Evolutionary conservation across 257 asterid species (phyloP), one percentile per base, ranked within the genome.

Genomic region (Solanum peruvianum): DNA sequence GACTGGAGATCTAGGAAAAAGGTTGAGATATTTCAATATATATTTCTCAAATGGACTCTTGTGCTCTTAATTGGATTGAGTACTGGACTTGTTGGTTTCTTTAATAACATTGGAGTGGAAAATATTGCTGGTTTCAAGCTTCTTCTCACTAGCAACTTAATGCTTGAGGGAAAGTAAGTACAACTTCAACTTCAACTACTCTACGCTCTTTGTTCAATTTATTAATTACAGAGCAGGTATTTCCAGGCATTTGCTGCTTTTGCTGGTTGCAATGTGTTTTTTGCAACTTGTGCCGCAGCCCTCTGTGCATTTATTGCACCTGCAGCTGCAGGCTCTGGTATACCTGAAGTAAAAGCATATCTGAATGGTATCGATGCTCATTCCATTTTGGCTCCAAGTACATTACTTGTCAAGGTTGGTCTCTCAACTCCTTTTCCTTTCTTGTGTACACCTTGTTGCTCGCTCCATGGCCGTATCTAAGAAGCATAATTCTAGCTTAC

Each of bases 291-390:
- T 87, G 98, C 99, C 77, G 99, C 91, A 33, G 93, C 90, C 8
- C 91, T 96, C 49, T 96, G 99, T 89, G 98, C 98, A 13, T 91
- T 89, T 85, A 14, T 95, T 78, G 98, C 99, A 86, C 99, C 99
- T 49, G 98, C 99, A 49, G 99, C 99, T 31, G 98, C 98, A 77
- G 99, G 99, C 35, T 96, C 99, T 70, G 99, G 99, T 87, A 96
- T 96, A 87, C 99, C 99, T 86, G 99, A 96, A 93, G 99, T 97
- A 91, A 97, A 97, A 95, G 98, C 99, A 76, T 95, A 97, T 87
- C 98, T 97, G 88, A 97, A 97, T 83, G 99, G 99, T 44, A 90
- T 97, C 27, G 99, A 97, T 89, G 98, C 99, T 82, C 97, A 97
- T 91, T 94, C 99, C 87, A 97, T 97, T 84, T 89, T 97, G 92